Evolutionary conservation across 345 rosid genomes (phyloP).

Genomic region (Fremontodendron californicum): DNA sequence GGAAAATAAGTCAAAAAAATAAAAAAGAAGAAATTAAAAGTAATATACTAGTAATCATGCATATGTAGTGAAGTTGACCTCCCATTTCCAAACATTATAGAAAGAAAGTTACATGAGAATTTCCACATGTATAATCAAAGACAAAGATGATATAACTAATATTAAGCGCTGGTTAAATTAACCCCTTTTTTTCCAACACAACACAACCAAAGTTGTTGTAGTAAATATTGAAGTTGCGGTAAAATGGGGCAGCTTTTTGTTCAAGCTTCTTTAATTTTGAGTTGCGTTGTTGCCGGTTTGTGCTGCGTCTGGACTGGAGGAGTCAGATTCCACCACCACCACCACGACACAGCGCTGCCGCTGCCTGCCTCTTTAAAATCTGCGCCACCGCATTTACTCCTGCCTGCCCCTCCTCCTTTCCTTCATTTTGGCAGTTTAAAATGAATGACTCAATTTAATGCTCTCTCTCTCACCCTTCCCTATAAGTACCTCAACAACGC

Average conservation of each 20-base stretch:
- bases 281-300: neutral
- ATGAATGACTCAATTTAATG: constrained; percentile 18
- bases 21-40: neutral
- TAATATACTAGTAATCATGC: neutral
- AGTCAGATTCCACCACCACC: neutral
- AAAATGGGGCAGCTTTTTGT: neutral
- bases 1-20: neutral
- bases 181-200: too few relatives aligned
- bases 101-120: neutral
- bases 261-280: neutral
- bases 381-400: constrained; percentile 19
- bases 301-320: neutral
- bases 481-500: constrained; percentile 6
- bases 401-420: neutral
- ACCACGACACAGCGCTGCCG: neutral
- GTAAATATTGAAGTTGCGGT: neutral
- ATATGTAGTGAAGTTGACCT: constrained; percentile 8
- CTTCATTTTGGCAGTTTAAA: neutral
- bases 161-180: too few relatives aligned
- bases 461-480: neutral
- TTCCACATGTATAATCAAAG: neutral
- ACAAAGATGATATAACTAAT: too few relatives aligned
- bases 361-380: neutral
- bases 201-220: too few relatives aligned
- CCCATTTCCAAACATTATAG: neutral